These are phyloP conservation scores for Leccinum arenicola DNA, from an alignment of 768 basidiomycete genomes.

Conservation along the genomic window DNA sequence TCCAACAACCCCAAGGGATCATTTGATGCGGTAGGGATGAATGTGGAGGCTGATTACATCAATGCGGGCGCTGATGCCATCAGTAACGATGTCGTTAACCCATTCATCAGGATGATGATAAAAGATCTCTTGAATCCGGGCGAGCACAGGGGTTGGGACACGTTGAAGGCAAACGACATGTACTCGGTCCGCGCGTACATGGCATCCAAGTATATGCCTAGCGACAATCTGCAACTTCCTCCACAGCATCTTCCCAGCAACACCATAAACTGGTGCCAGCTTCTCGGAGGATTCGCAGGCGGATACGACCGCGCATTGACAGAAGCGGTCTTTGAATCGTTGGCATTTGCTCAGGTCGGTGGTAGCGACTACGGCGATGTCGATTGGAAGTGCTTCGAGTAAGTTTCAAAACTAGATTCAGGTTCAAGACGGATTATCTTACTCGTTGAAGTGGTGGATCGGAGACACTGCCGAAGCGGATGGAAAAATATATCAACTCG, in stretches of 20 bases:
- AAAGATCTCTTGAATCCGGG: constrained; percentile 15
- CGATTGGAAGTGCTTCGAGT: constrained; percentile 33
- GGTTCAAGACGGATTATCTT: neutral
- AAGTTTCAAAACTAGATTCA: constrained; percentile 5
- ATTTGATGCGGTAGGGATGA: constrained; percentile 9
- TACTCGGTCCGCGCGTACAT: constrained; percentile 30
- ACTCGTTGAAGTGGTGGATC: constrained; percentile 20
- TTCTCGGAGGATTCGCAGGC: constrained; percentile 31
- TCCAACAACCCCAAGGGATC: neutral
- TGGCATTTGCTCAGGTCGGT: constrained; percentile 22
- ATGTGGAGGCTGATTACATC: constrained; percentile 7
- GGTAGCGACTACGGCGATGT: constrained; percentile 9
- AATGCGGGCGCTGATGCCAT: constrained; percentile 20
- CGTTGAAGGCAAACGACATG: constrained; percentile 26
- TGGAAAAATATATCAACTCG: constrained; percentile 17
- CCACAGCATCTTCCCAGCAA: constrained; percentile 14
- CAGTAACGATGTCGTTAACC: constrained; percentile 14
- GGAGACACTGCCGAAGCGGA: constrained; percentile 21
- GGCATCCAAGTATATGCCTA: constrained; percentile 24
- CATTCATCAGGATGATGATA: constrained; percentile 23
- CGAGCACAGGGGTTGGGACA: constrained; percentile 22
- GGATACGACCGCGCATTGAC: constrained; percentile 36
- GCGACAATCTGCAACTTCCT: constrained; percentile 18
- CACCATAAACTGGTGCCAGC: constrained; percentile 32
- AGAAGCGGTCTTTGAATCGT: constrained; percentile 32